Evolutionary conservation across 805 yeast genomes (phyloP).

Genomic region (Maudiozyma saulgeensis): DNA sequence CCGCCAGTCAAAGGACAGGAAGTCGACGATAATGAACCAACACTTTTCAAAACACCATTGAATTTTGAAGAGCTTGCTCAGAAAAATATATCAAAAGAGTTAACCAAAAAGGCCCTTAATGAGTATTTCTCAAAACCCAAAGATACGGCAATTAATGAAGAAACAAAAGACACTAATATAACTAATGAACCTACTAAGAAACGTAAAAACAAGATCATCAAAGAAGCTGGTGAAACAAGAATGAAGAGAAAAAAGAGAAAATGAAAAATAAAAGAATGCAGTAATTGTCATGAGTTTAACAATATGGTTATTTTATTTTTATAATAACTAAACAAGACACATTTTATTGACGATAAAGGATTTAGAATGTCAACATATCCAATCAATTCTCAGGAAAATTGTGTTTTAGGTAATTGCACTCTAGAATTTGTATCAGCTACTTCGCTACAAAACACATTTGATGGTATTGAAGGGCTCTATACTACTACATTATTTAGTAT

Average conservation of each 20-base stretch:
- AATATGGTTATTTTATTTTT: too few species aligned
- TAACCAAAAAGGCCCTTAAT: background rate
- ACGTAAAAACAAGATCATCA: background rate
- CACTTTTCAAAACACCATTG: background rate
- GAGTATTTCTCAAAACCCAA: background rate
- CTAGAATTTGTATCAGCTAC: too few species aligned
- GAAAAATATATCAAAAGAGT: background rate
- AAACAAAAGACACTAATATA: background rate
- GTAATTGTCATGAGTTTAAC: too few species aligned
- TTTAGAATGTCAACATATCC: too few species aligned
- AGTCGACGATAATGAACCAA: background rate
- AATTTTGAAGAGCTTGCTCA: conserved; percentile 1
- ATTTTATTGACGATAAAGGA: background rate
- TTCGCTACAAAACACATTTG: too few species aligned
- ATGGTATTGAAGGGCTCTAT: too few species aligned
- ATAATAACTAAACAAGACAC: too few species aligned
- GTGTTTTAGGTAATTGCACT: too few species aligned
- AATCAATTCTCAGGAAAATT: too few species aligned
- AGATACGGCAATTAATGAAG: background rate
- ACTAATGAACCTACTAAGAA: background rate
- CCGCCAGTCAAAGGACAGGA: background rate
- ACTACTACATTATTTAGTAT: too few species aligned
- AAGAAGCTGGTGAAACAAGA: conserved; percentile 3
- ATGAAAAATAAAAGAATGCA: background rate
- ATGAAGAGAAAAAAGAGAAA: conserved; percentile 1